phyloP scores from a whole-genome alignment of 2,329 filamentous ascomycete genomes.

The Penicillium sp. region DNA sequence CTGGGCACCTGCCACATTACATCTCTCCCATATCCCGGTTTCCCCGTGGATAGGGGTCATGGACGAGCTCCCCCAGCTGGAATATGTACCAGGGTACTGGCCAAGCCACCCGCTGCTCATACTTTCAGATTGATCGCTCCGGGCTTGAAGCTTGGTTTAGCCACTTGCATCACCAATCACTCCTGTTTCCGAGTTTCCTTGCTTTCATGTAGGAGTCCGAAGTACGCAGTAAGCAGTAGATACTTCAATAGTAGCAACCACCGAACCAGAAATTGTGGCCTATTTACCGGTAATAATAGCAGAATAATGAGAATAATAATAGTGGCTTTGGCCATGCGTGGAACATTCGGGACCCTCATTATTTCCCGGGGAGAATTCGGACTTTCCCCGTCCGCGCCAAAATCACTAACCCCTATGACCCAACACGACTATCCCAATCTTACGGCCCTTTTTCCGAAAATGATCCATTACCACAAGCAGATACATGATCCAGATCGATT shows the following conservation, averaged over 20 bases:
- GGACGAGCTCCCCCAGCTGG: too few relatives aligned
- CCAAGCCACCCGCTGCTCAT: not conserved
- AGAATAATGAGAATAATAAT: too few relatives aligned
- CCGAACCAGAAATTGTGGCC: not conserved
- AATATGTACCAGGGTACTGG: too few relatives aligned
- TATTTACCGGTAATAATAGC: not conserved
- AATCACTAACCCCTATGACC: slow-evolving; percentile 2
- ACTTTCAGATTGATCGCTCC: not conserved
- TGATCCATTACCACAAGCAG: too few relatives aligned
- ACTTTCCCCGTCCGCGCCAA: slow-evolving; percentile 4
- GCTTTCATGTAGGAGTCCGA: not conserved
- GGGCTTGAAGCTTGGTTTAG: not conserved
- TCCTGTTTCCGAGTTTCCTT: not conserved
- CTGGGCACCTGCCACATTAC: not conserved
- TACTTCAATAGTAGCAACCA: not conserved
- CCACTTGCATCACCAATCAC: not conserved
- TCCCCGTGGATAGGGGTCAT: not conserved
- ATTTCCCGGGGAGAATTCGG: not conserved
- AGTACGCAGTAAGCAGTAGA: not conserved
- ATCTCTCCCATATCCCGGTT: too few relatives aligned
- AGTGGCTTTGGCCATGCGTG: not conserved
- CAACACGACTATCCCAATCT: slow-evolving; percentile 11
- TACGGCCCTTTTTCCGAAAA: not conserved
- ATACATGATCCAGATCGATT: slow-evolving; percentile 1
- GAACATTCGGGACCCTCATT: slow-evolving; percentile 2